Percentiles rank a stretch among this genome's conserved stretches.
phyloP scores from a whole-genome alignment of 2,329 filamentous ascomycete genomes.

The Xylaria sp. region DNA sequence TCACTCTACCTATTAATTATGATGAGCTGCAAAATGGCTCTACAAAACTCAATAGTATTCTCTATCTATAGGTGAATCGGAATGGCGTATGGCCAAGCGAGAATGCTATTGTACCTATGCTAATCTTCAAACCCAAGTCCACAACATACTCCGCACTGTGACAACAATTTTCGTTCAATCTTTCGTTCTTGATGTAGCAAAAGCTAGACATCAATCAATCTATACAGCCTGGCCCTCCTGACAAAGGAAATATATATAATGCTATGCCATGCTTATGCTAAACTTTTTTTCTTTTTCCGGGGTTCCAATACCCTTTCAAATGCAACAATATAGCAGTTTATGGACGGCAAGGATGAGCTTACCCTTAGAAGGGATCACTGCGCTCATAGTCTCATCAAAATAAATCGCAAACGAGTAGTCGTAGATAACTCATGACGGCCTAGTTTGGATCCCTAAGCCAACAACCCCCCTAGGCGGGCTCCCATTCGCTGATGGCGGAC shows the following conservation, averaged over 20 bases:
- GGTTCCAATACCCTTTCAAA: constrained; percentile 1
- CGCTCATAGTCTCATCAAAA: neutral
- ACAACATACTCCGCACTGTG: neutral
- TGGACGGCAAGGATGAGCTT: neutral
- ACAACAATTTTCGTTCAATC: constrained; percentile 2
- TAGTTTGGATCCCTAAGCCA: constrained; percentile 36
- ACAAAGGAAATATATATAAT: constrained; percentile 21
- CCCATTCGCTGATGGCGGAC: constrained; percentile 15
- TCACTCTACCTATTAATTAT: too few relatives aligned
- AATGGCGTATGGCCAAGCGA: neutral
- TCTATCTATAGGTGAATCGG: too few relatives aligned
- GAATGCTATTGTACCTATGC: constrained; percentile 11
- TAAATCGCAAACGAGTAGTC: neutral
- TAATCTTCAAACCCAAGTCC: neutral
- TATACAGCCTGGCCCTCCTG: constrained; percentile 2
- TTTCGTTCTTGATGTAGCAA: neutral
- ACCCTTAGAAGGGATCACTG: too few relatives aligned
- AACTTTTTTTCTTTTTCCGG: constrained; percentile 23
- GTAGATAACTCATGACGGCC: constrained; percentile 7
- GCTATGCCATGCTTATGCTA: constrained; percentile 13
- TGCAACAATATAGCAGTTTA: constrained; percentile 9
- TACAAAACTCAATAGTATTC: neutral
- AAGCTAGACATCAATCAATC: neutral
- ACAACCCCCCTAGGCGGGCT: constrained; percentile 25
- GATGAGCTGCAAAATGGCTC: neutral